A percentile compares a stretch with the other conserved stretches of the same genome.
These are phyloP conservation scores for Boletus subparvulus DNA, from an alignment of 768 basidiomycete genomes.

Conservation along the genomic window DNA sequence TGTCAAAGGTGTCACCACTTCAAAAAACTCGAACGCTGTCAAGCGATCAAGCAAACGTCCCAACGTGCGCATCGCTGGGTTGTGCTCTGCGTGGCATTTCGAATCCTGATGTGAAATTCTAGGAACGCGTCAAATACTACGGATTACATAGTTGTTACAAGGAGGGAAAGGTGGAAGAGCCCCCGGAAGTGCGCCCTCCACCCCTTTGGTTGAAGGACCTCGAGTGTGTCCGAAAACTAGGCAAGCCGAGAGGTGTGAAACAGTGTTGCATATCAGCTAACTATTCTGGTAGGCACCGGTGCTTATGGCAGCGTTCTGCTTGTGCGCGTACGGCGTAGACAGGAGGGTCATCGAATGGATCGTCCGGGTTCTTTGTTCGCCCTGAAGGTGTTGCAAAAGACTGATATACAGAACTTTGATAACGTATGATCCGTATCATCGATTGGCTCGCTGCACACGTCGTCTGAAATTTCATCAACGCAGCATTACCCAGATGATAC, in stretches of 20 bases:
- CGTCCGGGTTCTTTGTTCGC: constrained; percentile 42
- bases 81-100: not conserved
- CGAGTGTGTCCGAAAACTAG: constrained; percentile 43
- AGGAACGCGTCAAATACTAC: constrained; percentile 19
- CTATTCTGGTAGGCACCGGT: constrained; percentile 38
- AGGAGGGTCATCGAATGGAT: constrained; percentile 33
- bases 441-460: not conserved
- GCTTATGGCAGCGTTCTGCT: constrained; percentile 43
- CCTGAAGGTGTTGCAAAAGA: constrained; percentile 44
- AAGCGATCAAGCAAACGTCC: not conserved
- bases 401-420: constrained; percentile 33
- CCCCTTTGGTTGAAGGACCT: constrained; percentile 39
- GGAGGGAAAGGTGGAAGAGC: constrained; percentile 22
- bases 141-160: constrained; percentile 8
- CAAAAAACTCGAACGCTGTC: constrained; percentile 5
- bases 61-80: constrained; percentile 2
- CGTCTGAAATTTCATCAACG: not conserved
- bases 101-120: constrained; percentile 1
- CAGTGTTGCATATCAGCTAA: constrained; percentile 1
- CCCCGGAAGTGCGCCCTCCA: constrained; percentile 38
- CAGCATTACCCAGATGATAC: constrained; percentile 32
- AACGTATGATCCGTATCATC: constrained; percentile 5
- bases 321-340: constrained; percentile 35
- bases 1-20: not conserved
- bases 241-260: constrained; percentile 19